These are phyloP conservation scores for Coccomyxa subellipsoidea DNA, from an alignment of 163 green algal species.

Conservation along the genomic window DNA sequence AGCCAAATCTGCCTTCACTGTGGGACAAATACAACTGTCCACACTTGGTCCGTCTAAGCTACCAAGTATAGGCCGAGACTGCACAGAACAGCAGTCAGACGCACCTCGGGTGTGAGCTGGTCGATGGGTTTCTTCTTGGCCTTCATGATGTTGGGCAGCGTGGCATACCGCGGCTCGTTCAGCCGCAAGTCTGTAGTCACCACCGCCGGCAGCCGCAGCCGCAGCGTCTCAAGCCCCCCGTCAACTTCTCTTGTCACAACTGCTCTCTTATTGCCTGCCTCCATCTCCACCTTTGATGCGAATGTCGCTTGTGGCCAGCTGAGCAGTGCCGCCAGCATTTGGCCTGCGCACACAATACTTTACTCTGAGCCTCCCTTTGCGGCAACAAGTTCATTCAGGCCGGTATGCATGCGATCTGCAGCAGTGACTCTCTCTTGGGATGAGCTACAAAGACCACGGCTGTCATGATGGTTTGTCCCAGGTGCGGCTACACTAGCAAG, in stretches of 20 bases:
- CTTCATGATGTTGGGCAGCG: constrained; percentile 86
- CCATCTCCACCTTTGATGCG: constrained; percentile 74
- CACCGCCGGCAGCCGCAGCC: constrained; percentile 73
- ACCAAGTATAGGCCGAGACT: no score
- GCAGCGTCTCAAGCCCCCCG: constrained; percentile 71
- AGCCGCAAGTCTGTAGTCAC: constrained; percentile 89
- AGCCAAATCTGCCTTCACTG: no score
- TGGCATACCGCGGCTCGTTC: constrained; percentile 87
- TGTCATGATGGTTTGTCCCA: no score
- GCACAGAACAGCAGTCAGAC: no score
- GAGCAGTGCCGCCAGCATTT: constrained; percentile 88
- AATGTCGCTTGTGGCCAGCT: constrained; percentile 92
- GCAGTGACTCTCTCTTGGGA: no score
- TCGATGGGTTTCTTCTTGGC: constrained; percentile 85
- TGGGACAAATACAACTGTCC: no score
- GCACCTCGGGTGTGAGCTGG: constrained; percentile 36
- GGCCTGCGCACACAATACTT: constrained; percentile 61
- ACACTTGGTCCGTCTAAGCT: no score
- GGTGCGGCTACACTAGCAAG: no score
- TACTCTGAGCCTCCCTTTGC: no score
- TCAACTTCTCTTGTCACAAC: constrained; percentile 68
- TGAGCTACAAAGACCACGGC: no score
- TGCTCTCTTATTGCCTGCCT: constrained; percentile 20
- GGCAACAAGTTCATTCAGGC: no score
- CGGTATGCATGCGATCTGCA: no score